Evolutionary conservation across 2,329 filamentous ascomycete species (phyloP), one percentile per base, ranked within the genome.

Genomic region (Arthroderma uncinatum): DNA sequence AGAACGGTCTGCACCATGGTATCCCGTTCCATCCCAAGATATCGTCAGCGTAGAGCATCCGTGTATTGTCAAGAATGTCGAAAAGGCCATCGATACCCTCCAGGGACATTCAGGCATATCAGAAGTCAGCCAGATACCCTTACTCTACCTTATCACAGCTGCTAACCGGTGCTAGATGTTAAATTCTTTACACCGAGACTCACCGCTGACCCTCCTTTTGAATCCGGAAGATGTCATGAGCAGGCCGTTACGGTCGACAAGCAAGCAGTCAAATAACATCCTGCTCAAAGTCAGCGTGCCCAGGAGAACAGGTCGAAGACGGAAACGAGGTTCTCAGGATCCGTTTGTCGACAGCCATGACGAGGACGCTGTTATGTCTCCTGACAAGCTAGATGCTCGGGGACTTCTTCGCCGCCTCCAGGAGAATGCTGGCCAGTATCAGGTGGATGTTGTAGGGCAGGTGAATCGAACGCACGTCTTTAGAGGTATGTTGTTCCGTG

Each of bases 281-380:
- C 78, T 97, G 19, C 77, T 98, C 55, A 91, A 90, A 68, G 79
- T 98, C 57, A 90, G 86, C 0, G 82, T 97, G 0, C 92, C 93
- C 0, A 93, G 85, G 70, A 79, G 89, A 57, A 96, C 90, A 1
- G 91, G 91, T 2, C 82, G 89, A 59, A 95, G 87, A 71, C 82
- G 91, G 58, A 95, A 91, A 73, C 79, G 85, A 63, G 90, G 89
- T n/a, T 83, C 82, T 4, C 69, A 84, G 57, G 85, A 78, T 3
- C 83, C 85, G 0, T 92, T 83, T 66, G 72, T 77, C 40, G 77
- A 77, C 54, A 36, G 71, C 4, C 66, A 74, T 10, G 61, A 72
- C 14, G 50, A 67, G 1, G 65, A 60, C 44, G 62, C 53, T 67
- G 53, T 42, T 70, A 53, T 65, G 60, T 56, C 28, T 58, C 62